Evolutionary conservation across 2,329 filamentous ascomycete genomes (phyloP).

Genomic region (Huntiella savannae): DNA sequence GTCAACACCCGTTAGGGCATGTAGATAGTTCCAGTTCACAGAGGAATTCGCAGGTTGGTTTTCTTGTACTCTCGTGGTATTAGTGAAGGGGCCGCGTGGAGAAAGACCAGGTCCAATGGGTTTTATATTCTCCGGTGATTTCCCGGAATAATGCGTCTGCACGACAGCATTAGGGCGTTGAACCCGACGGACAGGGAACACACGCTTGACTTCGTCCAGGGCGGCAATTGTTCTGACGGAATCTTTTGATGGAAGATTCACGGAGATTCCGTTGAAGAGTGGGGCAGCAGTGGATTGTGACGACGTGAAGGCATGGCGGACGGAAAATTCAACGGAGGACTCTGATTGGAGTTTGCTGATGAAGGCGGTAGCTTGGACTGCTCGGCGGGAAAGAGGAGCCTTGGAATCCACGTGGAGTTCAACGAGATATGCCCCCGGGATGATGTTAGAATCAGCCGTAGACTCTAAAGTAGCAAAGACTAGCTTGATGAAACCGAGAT

Average conservation of each 20-base stretch:
- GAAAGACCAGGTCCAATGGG: background rate
- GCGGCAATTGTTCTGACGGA: background rate
- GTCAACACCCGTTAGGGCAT: slow-evolving; percentile 22
- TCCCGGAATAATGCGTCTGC: background rate
- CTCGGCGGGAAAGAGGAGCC: background rate
- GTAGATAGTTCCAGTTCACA: slow-evolving; percentile 11
- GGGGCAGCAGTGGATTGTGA: background rate
- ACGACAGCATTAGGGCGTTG: background rate
- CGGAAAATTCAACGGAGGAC: background rate
- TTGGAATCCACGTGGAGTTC: background rate
- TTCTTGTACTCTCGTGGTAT: background rate
- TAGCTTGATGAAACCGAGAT: too few species aligned
- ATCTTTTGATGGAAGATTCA: background rate
- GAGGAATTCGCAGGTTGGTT: background rate
- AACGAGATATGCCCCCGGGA: slow-evolving; percentile 5
- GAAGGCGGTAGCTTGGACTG: slow-evolving; percentile 1
- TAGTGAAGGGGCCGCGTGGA: background rate
- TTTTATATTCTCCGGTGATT: background rate
- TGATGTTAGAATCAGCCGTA: background rate
- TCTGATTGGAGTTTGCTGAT: background rate
- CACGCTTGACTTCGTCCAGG: slow-evolving; percentile 5
- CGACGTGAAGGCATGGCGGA: slow-evolving; percentile 2
- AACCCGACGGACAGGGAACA: slow-evolving; percentile 2
- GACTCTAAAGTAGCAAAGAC: too few species aligned
- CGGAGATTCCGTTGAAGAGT: slow-evolving; percentile 6